Evolutionary conservation across 2,329 filamentous ascomycete genomes (phyloP), one percentile per base, ranked within the genome.

Genomic region (Graphilbum fragrans): DNA sequence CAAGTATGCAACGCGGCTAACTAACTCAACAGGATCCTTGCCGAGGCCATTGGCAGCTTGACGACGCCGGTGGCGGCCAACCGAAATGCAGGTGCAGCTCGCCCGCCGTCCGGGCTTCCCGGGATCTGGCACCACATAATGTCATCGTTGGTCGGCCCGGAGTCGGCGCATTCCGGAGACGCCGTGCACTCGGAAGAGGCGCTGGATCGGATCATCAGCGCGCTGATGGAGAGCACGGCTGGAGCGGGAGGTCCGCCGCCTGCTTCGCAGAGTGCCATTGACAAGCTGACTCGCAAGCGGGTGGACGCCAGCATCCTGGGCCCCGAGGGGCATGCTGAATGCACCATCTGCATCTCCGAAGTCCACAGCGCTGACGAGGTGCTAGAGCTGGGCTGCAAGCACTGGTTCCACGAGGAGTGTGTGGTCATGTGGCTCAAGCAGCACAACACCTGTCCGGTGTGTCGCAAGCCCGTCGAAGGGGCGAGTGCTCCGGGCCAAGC

Each of bases 331-430:
- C 84, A 82, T 44, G 81, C 78, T 34, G 88, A 95, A 55, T 98
- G 92, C 58, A 88, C 85, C 29, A 94, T 98, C 44, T 98, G 92
- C 61, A 94, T 96, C 66, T 87, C 95, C 42, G 75, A 84, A 22
- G 80, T 93, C 47, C 70, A 75, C 21, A 55, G 83, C 29, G 82
- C 78, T 11, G 78, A 84, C 23, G 77, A 84, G 55, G 85, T 90
- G 5, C 74, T 83, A 0, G 72, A 80, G 36, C 62, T 98, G 39
- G 87, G 87, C 0, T 98, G 92, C 62, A 82, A 77, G 45, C 92
- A 98, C 55, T 94, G 86, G 86, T 96, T 94, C 58, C 90, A 95
- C 54, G 80, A 80, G 44, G 67, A 74, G 21, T 96, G 90, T 53
- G 83, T 92, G 27, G 71, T 77, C 20, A 69, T 83, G 38, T 96